Base-by-base conservation (phyloP, 2,329 filamentous ascomycete species). In the Arthrobotrys sphaeroides region DNA sequence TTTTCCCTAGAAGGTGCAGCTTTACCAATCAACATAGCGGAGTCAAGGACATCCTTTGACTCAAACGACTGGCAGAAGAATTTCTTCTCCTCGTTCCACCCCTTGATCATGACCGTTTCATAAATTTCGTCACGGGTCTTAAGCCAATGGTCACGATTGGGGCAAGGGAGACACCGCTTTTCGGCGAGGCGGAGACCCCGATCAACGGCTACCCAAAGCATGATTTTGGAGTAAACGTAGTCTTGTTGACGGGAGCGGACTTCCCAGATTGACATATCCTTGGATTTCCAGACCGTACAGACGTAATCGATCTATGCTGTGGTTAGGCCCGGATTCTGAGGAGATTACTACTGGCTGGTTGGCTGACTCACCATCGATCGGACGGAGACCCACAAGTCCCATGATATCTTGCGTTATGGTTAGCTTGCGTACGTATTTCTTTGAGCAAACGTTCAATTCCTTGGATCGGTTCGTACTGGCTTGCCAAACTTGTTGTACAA, bases 201-300 rank as follows among this genome's bases (percentile, higher is more conserved):
- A 81, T 94, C 91, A 77, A 94, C 88, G 16, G 91, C 90, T 2
- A 94, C 91, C 91, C 91, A 94, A 20, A 94, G 85, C 89, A 93
- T 91, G 77, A 94, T 86, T 80, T 93, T 92, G n/a, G 89, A 91
- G 82, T 93, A 94, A 12, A 90, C 88, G 78, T 93, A 94, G 80
- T 92, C 88, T 81, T 93, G 90, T 80, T 90, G 90, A 79, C 89
- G 84, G 78, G 91, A 91, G 43, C 91, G 87, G 4, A 92, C 90
- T 81, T 94, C 91, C 91, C 91, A 93, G 79, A 93, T 94, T 1
- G 90, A 92, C 90, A 93, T 93, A 80, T 94, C 91, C 79, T 83
- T 82, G 85, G 88, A 83, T 68, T 89, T 83, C 81, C 89, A 86
- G 62, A 93, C 88, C 0, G 86, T 88, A 76, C 92, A 84, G 38